Percentiles rank a stretch among this genome's conserved stretches.
These are phyloP conservation scores for Digitaria exilis DNA, from an alignment of 202 grass and related monocot genomes.

Conservation along the genomic window DNA sequence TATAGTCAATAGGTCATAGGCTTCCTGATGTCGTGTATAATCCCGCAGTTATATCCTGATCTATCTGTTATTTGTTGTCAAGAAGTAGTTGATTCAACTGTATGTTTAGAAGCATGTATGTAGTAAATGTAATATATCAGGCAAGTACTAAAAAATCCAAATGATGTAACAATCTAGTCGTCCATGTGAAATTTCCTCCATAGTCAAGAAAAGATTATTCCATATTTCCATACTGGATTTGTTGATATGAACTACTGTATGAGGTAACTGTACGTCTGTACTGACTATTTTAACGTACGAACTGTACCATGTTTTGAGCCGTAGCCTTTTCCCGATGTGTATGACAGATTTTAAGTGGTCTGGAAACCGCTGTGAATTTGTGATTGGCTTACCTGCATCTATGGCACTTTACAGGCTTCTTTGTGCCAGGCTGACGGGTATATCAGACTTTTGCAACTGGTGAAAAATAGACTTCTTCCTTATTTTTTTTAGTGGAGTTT, in stretches of 20 bases:
- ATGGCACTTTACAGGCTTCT: too few relatives aligned
- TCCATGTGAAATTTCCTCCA: constrained; percentile 34
- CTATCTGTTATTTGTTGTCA: constrained; percentile 46
- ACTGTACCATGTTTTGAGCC: background rate
- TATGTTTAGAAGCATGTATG: constrained; percentile 58
- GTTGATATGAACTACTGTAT: background rate
- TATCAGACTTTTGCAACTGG: too few relatives aligned
- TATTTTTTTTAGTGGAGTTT: too few relatives aligned
- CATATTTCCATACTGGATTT: background rate
- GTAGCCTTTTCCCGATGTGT: background rate
- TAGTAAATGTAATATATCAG: constrained; percentile 53
- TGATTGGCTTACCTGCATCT: background rate
- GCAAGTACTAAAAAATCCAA: constrained; percentile 1
- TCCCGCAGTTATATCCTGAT: constrained; percentile 49
- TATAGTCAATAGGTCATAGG: constrained; percentile 52
- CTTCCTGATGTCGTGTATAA: constrained; percentile 56
- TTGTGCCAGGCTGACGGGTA: too few relatives aligned
- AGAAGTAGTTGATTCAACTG: constrained; percentile 42
- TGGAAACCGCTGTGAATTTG: background rate
- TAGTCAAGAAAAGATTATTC: constrained; percentile 18
- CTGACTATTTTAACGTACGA: too few relatives aligned
- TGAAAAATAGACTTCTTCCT: too few relatives aligned
- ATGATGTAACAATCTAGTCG: constrained; percentile 42
- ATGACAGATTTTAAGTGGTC: background rate
- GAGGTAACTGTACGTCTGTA: background rate